phyloP scores from a whole-genome alignment of 2,329 filamentous ascomycete genomes.

The Penicillium brevicompactum region DNA sequence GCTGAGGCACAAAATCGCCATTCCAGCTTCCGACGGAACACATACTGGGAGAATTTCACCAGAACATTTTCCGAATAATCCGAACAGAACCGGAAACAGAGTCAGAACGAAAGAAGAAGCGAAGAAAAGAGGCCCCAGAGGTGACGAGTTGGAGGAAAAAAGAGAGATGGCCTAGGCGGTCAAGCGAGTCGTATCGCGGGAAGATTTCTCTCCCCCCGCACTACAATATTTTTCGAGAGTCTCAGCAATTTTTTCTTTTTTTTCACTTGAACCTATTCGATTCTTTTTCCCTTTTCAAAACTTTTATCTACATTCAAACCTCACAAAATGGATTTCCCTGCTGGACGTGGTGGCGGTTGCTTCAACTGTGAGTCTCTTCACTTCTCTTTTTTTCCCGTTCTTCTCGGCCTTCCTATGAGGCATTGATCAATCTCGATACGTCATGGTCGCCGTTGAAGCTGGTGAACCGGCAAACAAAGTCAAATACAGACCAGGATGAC shows the following conservation, averaged over 20 bases:
- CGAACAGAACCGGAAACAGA: too few relatives aligned
- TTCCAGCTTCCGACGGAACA: too few relatives aligned
- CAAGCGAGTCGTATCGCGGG: conserved; percentile 11
- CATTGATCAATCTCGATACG: conserved; percentile 1
- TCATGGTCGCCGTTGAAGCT: conserved; percentile 3
- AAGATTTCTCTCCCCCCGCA: conserved; percentile 26
- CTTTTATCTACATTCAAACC: conserved; percentile 1
- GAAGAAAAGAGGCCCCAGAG: too few relatives aligned
- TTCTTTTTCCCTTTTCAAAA: conserved; percentile 7
- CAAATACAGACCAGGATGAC: not conserved
- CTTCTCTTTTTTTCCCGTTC: conserved; percentile 8
- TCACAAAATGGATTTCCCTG: conserved; percentile 52
- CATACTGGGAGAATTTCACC: too few relatives aligned
- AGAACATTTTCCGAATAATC: too few relatives aligned
- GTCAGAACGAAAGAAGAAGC: too few relatives aligned
- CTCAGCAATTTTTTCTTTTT: conserved; percentile 12
- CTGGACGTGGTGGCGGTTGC: conserved; percentile 57
- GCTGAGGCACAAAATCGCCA: too few relatives aligned
- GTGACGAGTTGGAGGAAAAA: not conserved
- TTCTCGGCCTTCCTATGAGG: not conserved
- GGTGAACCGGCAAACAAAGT: not conserved
- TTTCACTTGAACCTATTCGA: not conserved
- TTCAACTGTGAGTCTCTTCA: conserved; percentile 59
- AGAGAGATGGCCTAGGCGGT: conserved; percentile 2
- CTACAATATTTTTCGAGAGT: conserved; percentile 20